Percentiles rank a stretch among this genome's conserved stretches.
phyloP scores from a whole-genome alignment of 768 basidiomycete species.

The Omphalotus guepiniiformis region DNA sequence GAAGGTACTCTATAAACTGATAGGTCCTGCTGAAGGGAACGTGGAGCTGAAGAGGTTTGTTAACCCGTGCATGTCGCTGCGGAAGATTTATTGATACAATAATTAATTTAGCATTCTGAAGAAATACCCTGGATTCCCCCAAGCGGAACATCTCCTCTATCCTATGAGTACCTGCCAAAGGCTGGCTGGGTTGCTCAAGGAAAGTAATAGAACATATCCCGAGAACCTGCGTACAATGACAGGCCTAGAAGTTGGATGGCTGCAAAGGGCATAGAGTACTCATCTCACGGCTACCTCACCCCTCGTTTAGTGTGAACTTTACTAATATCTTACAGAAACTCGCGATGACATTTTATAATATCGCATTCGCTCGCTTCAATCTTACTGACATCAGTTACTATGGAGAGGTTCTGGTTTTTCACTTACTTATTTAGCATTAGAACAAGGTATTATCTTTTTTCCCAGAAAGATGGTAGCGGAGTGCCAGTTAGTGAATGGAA shows the following conservation, averaged over 20 bases:
- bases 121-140: slow-evolving; percentile 78
- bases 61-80: neutral
- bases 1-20: slow-evolving; percentile 81
- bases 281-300: too few relatives aligned
- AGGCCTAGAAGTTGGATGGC: slow-evolving; percentile 79
- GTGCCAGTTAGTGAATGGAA: too few relatives aligned
- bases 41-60: slow-evolving; percentile 53
- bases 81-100: slow-evolving; percentile 5
- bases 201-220: slow-evolving; percentile 77
- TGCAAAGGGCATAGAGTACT: slow-evolving; percentile 43
- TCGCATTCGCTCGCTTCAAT: too few relatives aligned
- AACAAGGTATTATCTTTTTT: too few relatives aligned
- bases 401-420: too few relatives aligned
- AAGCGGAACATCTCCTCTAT: slow-evolving; percentile 86
- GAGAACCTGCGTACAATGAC: slow-evolving; percentile 75
- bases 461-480: too few relatives aligned
- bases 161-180: slow-evolving; percentile 74
- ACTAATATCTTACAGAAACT: too few relatives aligned
- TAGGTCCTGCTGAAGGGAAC: slow-evolving; percentile 53
- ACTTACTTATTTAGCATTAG: too few relatives aligned
- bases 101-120: slow-evolving; percentile 44
- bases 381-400: too few relatives aligned
- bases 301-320: too few relatives aligned
- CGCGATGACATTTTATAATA: too few relatives aligned
- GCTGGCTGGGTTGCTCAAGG: slow-evolving; percentile 63